These are phyloP conservation scores for Tranzscheliella williamsii DNA, from an alignment of 1,284 basidiomycete genomes.

Conservation along the genomic window DNA sequence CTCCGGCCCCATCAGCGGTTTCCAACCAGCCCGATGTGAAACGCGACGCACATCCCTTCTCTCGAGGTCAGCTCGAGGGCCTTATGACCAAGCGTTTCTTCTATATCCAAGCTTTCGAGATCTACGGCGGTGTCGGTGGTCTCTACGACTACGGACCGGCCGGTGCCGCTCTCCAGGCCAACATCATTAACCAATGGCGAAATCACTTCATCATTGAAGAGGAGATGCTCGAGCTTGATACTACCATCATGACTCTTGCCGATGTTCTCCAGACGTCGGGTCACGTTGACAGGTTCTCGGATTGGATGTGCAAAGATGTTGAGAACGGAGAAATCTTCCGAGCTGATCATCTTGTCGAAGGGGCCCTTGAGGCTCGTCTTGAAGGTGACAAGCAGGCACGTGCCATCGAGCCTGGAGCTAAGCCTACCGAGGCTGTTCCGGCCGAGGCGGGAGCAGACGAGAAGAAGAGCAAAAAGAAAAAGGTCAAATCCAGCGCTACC, in stretches of 20 bases:
- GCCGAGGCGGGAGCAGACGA: slow-evolving; percentile 50
- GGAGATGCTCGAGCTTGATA: slow-evolving; percentile 98
- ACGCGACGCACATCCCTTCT: slow-evolving; percentile 75
- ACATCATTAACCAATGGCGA: slow-evolving; percentile 95
- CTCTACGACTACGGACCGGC: slow-evolving; percentile 73
- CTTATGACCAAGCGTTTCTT: slow-evolving; percentile 92
- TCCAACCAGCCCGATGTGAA: slow-evolving; percentile 46
- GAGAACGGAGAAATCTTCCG: slow-evolving; percentile 95
- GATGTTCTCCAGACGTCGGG: slow-evolving; percentile 97
- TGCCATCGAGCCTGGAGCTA: slow-evolving; percentile 60
- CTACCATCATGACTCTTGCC: slow-evolving; percentile 93
- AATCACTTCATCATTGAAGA: slow-evolving; percentile 98
- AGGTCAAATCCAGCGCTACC: slow-evolving; percentile 74
- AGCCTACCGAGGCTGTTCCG: slow-evolving; percentile 7
- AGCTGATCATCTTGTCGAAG: slow-evolving; percentile 95
- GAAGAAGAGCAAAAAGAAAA: slow-evolving; percentile 77
- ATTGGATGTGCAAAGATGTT: slow-evolving; percentile 98
- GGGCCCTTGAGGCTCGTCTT: slow-evolving; percentile 84
- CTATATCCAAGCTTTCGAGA: slow-evolving; percentile 96
- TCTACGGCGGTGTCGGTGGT: slow-evolving; percentile 97
- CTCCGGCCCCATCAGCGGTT: slow-evolving; percentile 33
- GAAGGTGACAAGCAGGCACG: slow-evolving; percentile 92
- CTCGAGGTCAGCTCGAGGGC: slow-evolving; percentile 83
- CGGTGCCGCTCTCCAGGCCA: slow-evolving; percentile 91
- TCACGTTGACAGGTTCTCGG: slow-evolving; percentile 96